A percentile compares a stretch with the other conserved stretches of the same genome.
These are phyloP conservation scores for Penicillium glabrum DNA, from an alignment of 2,329 filamentous ascomycete species.

Conservation along the genomic window DNA sequence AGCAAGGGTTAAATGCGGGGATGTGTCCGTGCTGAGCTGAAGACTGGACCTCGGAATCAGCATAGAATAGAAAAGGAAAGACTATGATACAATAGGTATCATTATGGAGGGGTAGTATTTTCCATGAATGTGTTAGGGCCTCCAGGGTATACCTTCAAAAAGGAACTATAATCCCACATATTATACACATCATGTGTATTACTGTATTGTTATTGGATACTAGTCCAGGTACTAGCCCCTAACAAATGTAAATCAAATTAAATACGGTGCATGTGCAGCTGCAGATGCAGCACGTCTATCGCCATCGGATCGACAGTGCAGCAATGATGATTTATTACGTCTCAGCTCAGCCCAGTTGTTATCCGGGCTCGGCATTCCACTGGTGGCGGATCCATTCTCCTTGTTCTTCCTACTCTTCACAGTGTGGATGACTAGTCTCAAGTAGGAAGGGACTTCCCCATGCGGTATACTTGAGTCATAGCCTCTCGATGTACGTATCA, in stretches of 20 bases:
- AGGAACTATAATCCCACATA: neutral
- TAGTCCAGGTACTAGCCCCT: neutral
- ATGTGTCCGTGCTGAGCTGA: neutral
- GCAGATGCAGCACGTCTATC: conserved; percentile 3
- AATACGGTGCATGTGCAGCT: conserved; percentile 3
- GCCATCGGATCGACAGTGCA: conserved; percentile 19
- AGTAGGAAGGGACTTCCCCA: neutral
- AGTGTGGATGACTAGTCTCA: neutral
- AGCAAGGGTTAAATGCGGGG: conserved; percentile 12
- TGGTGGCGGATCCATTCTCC: neutral
- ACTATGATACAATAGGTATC: neutral
- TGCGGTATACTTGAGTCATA: neutral
- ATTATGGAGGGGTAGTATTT: too few relatives aligned
- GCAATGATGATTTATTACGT: conserved; percentile 22
- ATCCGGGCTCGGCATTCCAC: neutral
- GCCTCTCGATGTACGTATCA: neutral
- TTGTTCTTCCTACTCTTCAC: too few relatives aligned
- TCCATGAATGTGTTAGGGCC: too few relatives aligned
- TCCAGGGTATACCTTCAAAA: too few relatives aligned
- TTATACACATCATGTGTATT: neutral
- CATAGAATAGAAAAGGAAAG: neutral
- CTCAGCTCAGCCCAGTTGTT: conserved; percentile 21
- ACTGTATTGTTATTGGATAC: neutral
- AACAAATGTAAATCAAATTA: neutral
- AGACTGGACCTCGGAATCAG: neutral